A percentile compares a stretch with the other conserved stretches of the same genome.
phyloP scores from a whole-genome alignment of 805 yeast genomes.

The Monosporozyma yasuniensis region DNA sequence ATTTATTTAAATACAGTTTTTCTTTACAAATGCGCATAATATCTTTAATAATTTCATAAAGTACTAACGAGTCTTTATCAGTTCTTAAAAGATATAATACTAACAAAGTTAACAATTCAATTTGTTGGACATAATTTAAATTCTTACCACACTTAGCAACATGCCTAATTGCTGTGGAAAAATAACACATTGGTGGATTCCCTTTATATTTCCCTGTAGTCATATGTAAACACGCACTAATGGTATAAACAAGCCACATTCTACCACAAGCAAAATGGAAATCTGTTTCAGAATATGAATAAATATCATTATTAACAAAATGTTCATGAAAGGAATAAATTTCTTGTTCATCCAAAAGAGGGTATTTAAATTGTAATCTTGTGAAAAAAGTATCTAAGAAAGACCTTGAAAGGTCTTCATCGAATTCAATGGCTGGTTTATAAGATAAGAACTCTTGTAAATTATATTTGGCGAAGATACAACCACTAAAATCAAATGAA shows the following conservation, averaged over 20 bases:
- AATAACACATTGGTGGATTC: slow-evolving; percentile 46
- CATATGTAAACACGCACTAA: slow-evolving; percentile 44
- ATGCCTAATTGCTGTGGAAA: slow-evolving; percentile 52
- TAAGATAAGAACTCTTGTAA: slow-evolving; percentile 37
- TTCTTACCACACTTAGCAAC: slow-evolving; percentile 37
- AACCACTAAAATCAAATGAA: slow-evolving; percentile 33
- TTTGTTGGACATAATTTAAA: slow-evolving; percentile 36
- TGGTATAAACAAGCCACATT: slow-evolving; percentile 46
- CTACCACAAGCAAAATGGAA: slow-evolving; percentile 48
- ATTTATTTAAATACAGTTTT: slow-evolving; percentile 20
- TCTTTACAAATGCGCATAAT: slow-evolving; percentile 39
- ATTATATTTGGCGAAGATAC: slow-evolving; percentile 40
- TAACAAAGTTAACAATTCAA: slow-evolving; percentile 45
- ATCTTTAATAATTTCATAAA: slow-evolving; percentile 46
- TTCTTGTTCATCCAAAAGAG: slow-evolving; percentile 44
- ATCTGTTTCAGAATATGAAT: slow-evolving; percentile 27
- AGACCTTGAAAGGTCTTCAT: slow-evolving; percentile 40
- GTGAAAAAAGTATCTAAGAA: slow-evolving; percentile 49
- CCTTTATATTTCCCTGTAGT: slow-evolving; percentile 50
- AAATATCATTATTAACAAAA: slow-evolving; percentile 36
- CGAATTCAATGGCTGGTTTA: slow-evolving; percentile 47
- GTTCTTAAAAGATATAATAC: slow-evolving; percentile 51
- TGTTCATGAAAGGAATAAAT: slow-evolving; percentile 42
- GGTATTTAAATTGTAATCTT: slow-evolving; percentile 48
- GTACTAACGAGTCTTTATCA: slow-evolving; percentile 48